Evolutionary conservation across 768 basidiomycete species (phyloP).

Genomic region (Nidularia pulvinata): DNA sequence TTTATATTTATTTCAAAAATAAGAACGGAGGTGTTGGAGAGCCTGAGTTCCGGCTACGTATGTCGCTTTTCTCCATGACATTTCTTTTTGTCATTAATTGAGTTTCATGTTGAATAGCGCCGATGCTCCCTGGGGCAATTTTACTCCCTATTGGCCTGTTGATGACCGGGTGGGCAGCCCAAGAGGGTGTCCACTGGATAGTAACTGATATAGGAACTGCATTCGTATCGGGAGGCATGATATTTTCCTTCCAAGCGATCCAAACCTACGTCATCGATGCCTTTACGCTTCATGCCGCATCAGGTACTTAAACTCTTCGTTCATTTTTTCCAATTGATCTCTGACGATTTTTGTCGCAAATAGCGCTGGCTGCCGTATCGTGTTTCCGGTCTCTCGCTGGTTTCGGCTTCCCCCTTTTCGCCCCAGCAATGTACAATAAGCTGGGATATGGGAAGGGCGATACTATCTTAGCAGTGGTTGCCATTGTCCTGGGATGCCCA

Average conservation of each 20-base stretch:
- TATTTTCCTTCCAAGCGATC: constrained; percentile 59
- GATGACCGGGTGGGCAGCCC: constrained; percentile 70
- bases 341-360: constrained; percentile 2
- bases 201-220: constrained; percentile 65
- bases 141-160: constrained; percentile 68
- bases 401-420: constrained; percentile 78
- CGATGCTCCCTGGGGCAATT: constrained; percentile 58
- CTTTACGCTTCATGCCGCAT: constrained; percentile 68
- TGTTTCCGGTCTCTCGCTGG: constrained; percentile 67
- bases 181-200: constrained; percentile 65
- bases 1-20: constrained; percentile 48
- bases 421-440: constrained; percentile 60
- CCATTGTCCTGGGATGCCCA: constrained; percentile 64
- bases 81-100: background rate
- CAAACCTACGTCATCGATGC: constrained; percentile 71
- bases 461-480: constrained; percentile 58
- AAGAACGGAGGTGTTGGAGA: constrained; percentile 47
- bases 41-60: constrained; percentile 51
- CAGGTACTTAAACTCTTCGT: constrained; percentile 35
- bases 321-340: background rate
- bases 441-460: constrained; percentile 73
- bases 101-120: constrained; percentile 31
- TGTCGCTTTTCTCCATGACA: constrained; percentile 13
- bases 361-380: constrained; percentile 65
- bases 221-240: constrained; percentile 54